phyloP scores from a whole-genome alignment of 2,329 filamentous ascomycete genomes.

The Sporothrix brasiliensis region DNA sequence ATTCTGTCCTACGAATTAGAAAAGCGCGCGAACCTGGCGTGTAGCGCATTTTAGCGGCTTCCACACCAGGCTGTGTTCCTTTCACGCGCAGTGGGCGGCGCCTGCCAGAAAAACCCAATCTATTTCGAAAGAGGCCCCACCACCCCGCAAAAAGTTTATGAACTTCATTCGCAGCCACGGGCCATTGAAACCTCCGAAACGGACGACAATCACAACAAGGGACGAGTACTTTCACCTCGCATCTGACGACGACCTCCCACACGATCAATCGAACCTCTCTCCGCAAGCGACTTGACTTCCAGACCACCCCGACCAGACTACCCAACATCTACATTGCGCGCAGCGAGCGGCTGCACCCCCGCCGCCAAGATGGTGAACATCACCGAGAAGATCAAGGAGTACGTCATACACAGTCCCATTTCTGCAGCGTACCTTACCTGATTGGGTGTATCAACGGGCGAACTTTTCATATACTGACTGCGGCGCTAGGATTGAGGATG shows the following conservation, averaged over 20 bases:
- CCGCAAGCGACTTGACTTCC: neutral
- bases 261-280: neutral
- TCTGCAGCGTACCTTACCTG: neutral
- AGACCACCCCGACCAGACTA: neutral
- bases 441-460: no score
- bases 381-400: conserved; percentile 99
- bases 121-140: conserved; percentile 21
- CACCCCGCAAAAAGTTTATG: conserved; percentile 32
- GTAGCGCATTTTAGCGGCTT: conserved; percentile 9
- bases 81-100: neutral
- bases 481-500: conserved; percentile 87
- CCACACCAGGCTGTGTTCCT: neutral
- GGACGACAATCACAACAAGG: neutral
- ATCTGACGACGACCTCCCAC: neutral
- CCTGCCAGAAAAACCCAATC: conserved; percentile 19
- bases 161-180: conserved; percentile 9
- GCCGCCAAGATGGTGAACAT: conserved; percentile 88
- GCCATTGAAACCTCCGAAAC: neutral
- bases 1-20: neutral
- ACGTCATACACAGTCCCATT: conserved; percentile 42
- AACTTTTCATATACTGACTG: conserved; percentile 36
- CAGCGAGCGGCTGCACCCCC: conserved; percentile 33
- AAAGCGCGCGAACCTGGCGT: neutral
- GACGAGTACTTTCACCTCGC: neutral
- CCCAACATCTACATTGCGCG: neutral